These are phyloP conservation scores for Mycena olivaceomarginata DNA, from an alignment of 768 basidiomycete species.

Conservation along the genomic window DNA sequence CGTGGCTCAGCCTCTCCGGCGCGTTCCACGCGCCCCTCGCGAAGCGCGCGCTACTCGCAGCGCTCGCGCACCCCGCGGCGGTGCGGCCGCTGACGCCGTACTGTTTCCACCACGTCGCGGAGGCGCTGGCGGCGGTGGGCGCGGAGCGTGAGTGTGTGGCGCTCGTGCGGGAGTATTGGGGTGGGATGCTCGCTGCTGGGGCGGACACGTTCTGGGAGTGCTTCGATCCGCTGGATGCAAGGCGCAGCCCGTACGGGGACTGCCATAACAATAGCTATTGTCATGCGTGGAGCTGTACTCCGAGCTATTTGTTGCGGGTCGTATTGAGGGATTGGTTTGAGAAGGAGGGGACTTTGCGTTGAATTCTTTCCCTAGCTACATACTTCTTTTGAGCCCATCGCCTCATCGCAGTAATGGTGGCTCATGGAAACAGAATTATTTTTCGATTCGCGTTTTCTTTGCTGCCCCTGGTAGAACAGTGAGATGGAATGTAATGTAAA, in stretches of 20 bases:
- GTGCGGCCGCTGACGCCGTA: slow-evolving; percentile 29
- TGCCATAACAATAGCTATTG: slow-evolving; percentile 30
- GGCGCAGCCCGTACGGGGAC: slow-evolving; percentile 28
- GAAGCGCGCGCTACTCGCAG: slow-evolving; percentile 22
- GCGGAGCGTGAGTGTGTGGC: slow-evolving; percentile 22
- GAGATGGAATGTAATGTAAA: background rate
- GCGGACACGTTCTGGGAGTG: slow-evolving; percentile 31
- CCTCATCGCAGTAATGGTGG: background rate
- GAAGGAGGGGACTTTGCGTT: slow-evolving; percentile 15
- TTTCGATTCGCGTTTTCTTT: slow-evolving; percentile 14
- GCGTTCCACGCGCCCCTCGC: slow-evolving; percentile 21
- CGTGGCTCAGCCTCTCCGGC: slow-evolving; percentile 22
- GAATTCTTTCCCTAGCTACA: background rate
- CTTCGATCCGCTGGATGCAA: slow-evolving; percentile 24
- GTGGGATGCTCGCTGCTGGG: slow-evolving; percentile 24
- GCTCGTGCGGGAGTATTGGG: slow-evolving; percentile 21
- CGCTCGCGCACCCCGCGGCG: slow-evolving; percentile 23
- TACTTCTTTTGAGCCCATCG: background rate
- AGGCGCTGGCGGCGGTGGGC: slow-evolving; percentile 20
- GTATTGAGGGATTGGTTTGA: slow-evolving; percentile 25
- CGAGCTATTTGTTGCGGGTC: slow-evolving; percentile 25
- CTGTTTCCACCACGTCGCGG: slow-evolving; percentile 25
- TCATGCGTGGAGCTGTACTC: slow-evolving; percentile 28
- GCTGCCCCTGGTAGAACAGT: slow-evolving; percentile 6
- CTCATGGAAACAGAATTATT: slow-evolving; percentile 16